Conservation (phyloP, 192 early-diverging fungal species). For the Backusella parvicylindrica region DNA sequence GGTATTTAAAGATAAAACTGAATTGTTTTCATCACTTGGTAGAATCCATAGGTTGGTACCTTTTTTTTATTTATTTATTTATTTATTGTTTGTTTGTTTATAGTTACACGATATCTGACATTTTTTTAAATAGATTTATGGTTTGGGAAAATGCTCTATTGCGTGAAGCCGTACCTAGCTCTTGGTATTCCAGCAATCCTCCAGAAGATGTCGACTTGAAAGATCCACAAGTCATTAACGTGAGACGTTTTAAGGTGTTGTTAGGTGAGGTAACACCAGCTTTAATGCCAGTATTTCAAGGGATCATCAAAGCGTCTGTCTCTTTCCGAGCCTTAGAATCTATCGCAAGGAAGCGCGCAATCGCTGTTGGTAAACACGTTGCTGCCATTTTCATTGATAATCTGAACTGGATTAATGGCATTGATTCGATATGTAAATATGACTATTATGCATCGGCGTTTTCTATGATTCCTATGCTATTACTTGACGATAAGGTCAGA, state of each 20-base stretch:
- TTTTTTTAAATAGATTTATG: constrained; percentile 25
- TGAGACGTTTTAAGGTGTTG: constrained; percentile 58
- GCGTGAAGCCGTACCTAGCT: constrained; percentile 52
- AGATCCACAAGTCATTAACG: constrained; percentile 61
- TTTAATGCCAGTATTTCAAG: constrained; percentile 61
- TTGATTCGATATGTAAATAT: constrained; percentile 32
- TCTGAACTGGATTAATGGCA: constrained; percentile 30
- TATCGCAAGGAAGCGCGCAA: constrained; percentile 41
- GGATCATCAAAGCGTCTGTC: constrained; percentile 54
- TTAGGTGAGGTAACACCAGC: constrained; percentile 62
- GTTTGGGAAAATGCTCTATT: constrained; percentile 62
- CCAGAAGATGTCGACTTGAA: constrained; percentile 27
- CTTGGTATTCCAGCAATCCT: constrained; percentile 55
- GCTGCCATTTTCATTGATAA: constrained; percentile 43
- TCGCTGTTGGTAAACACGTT: constrained; percentile 41
- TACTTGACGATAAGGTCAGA: constrained; percentile 55
- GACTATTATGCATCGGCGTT: constrained; percentile 56
- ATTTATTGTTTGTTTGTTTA: no score
- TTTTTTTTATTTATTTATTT: background rate
- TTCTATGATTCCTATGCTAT: constrained; percentile 51
- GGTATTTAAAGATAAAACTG: constrained; percentile 40
- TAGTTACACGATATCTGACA: background rate
- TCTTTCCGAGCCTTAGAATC: constrained; percentile 26
- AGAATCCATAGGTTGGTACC: constrained; percentile 49
- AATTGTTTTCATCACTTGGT: constrained; percentile 47